These are phyloP conservation scores for Albugo candida DNA, from an alignment of 352 stramenopile genomes.

Conservation along the genomic window DNA sequence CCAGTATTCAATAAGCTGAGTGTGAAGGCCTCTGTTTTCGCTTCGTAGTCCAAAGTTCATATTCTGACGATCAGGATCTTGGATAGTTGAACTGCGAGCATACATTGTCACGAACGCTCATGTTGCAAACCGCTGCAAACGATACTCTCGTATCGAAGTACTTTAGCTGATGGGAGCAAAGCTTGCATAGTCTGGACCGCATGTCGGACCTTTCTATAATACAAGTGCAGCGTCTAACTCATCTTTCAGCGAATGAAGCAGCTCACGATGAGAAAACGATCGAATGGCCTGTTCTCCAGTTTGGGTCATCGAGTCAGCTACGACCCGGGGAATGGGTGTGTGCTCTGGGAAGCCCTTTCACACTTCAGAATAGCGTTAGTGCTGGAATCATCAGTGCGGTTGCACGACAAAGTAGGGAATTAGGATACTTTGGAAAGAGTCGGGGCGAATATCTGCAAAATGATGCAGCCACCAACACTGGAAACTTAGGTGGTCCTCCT, in stretches of 20 bases:
- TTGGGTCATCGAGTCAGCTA: constrained; percentile 53
- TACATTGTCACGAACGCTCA: constrained; percentile 87
- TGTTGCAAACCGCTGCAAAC: constrained; percentile 68
- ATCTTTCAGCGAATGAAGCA: no score
- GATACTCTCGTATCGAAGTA: constrained; percentile 67
- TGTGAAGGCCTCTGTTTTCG: no score
- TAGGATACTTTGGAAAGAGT: constrained; percentile 64
- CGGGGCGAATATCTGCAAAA: constrained; percentile 85
- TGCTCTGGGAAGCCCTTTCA: constrained; percentile 80
- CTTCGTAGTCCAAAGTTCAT: no score
- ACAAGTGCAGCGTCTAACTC: no score
- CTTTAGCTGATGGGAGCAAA: constrained; percentile 67
- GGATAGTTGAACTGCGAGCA: constrained; percentile 69
- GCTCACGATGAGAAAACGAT: constrained; percentile 23
- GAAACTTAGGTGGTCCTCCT: constrained; percentile 85
- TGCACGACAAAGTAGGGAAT: constrained; percentile 72
- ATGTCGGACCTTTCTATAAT: constrained; percentile 84
- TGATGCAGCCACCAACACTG: constrained; percentile 85
- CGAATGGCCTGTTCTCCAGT: constrained; percentile 49
- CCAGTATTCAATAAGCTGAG: no score
- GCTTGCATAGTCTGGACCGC: constrained; percentile 68
- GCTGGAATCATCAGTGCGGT: constrained; percentile 83
- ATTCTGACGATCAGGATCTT: no score
- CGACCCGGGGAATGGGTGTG: constrained; percentile 84
- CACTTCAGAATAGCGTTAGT: constrained; percentile 82